phyloP scores from a whole-genome alignment of 2,329 filamentous ascomycete species.

The Akanthomyces lecanii region DNA sequence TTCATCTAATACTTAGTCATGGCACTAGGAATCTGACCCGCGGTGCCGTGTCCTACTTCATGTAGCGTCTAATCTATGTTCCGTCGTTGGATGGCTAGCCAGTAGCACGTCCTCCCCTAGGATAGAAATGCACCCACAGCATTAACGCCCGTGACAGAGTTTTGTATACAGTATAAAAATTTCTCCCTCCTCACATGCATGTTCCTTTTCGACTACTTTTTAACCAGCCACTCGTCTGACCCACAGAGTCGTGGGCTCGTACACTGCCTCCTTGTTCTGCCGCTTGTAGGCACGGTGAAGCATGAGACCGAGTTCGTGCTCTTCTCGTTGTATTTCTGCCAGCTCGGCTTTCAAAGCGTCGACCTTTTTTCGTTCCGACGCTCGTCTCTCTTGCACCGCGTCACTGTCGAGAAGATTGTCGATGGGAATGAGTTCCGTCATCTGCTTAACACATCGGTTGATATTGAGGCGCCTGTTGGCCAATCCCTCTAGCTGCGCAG shows the following conservation, averaged over 20 bases:
- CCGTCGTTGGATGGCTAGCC: not conserved
- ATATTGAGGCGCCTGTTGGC: slow-evolving; percentile 67
- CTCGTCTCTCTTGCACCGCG: slow-evolving; percentile 54
- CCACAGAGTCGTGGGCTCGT: slow-evolving; percentile 69
- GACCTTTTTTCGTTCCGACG: slow-evolving; percentile 60
- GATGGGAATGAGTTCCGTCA: slow-evolving; percentile 72
- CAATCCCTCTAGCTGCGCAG: slow-evolving; percentile 61
- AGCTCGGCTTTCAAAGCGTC: slow-evolving; percentile 62
- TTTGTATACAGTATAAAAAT: slow-evolving; percentile 8
- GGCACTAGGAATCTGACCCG: not conserved
- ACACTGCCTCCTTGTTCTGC: slow-evolving; percentile 61
- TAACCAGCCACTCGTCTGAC: slow-evolving; percentile 69
- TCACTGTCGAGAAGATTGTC: slow-evolving; percentile 64
- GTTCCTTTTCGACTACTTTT: not conserved
- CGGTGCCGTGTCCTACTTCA: not conserved
- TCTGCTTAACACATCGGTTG: slow-evolving; percentile 66
- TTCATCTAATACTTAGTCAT: not conserved
- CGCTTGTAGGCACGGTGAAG: slow-evolving; percentile 72
- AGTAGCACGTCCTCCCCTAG: not conserved
- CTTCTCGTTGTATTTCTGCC: slow-evolving; percentile 68
- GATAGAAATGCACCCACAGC: not conserved
- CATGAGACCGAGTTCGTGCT: slow-evolving; percentile 73
- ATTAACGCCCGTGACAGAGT: not conserved
- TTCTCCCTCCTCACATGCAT: not conserved
- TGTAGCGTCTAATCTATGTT: not conserved